phyloP scores from a whole-genome alignment of 495 filamentous ascomycete genomes.

The Acidomyces sp. region DNA sequence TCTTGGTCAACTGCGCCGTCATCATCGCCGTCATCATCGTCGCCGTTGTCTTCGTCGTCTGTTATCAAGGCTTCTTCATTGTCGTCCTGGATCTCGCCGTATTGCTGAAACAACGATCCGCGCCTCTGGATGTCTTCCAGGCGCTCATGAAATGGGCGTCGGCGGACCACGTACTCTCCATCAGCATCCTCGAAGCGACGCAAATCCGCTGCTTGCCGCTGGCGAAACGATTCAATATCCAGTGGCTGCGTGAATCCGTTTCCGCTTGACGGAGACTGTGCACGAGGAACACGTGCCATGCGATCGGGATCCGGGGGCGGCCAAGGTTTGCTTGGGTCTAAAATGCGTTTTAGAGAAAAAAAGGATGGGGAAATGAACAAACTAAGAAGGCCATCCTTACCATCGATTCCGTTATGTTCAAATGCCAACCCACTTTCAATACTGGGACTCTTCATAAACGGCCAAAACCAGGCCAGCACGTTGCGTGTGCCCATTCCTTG shows the following conservation, averaged over 20 bases:
- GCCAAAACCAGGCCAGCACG: constrained; percentile 50
- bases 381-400: no score
- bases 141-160: constrained; percentile 40
- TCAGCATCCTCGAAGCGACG: constrained; percentile 27
- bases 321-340: constrained; percentile 50
- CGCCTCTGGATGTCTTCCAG: constrained; percentile 9
- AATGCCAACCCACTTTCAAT: constrained; percentile 51
- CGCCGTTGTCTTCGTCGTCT: constrained; percentile 31
- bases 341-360: not conserved
- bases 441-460: constrained; percentile 41
- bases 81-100: constrained; percentile 28
- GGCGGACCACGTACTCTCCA: constrained; percentile 29
- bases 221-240: constrained; percentile 43
- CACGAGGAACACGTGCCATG: constrained; percentile 36
- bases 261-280: constrained; percentile 23
- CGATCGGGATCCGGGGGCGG: constrained; percentile 86
- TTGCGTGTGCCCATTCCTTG: constrained; percentile 58
- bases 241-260: constrained; percentile 25
- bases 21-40: no score
- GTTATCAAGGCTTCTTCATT: constrained; percentile 29
- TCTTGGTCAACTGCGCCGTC: constrained; percentile 28
- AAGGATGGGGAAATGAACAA: constrained; percentile 25
- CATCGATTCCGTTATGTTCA: constrained; percentile 80
- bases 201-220: constrained; percentile 43
- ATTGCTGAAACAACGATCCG: constrained; percentile 9